Percentiles rank a stretch among this genome's conserved stretches.
These are phyloP conservation scores for Clausena lansium DNA, from an alignment of 345 rosid species.

Conservation along the genomic window DNA sequence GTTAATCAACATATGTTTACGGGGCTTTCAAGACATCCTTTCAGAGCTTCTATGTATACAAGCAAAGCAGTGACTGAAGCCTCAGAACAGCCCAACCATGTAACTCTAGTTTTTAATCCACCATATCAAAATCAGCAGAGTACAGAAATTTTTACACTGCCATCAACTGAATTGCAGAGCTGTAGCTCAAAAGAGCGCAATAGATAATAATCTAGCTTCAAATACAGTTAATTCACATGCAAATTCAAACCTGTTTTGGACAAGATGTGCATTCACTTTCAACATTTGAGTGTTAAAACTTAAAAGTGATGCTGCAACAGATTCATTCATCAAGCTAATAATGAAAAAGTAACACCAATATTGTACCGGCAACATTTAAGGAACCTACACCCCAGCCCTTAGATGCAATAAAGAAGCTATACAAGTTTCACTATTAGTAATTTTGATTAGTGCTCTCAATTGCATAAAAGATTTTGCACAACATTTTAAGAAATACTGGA, in stretches of 20 bases:
- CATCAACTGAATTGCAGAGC: not conserved
- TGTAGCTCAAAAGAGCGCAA: not conserved
- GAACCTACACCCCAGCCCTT: not conserved
- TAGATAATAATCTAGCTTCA: not conserved
- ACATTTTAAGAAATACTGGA: not conserved
- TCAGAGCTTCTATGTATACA: not conserved
- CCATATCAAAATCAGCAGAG: not conserved
- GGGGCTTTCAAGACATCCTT: not conserved
- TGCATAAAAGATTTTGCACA: not conserved
- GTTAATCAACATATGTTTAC: not conserved
- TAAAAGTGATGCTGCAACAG: not conserved
- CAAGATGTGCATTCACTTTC: not conserved
- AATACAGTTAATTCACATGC: not conserved
- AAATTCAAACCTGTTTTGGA: not conserved
- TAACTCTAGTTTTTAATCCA: not conserved
- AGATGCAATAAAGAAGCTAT: not conserved
- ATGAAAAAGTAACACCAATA: not conserved
- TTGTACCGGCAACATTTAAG: not conserved
- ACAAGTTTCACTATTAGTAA: not conserved
- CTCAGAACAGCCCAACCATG: not conserved
- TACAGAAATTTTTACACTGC: not conserved
- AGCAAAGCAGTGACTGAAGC: not conserved
- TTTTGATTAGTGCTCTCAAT: not conserved
- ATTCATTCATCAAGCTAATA: not conserved
- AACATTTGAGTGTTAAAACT: not conserved